These are phyloP conservation scores for Termitomyces sp. DNA, from an alignment of 768 basidiomycete species.

Conservation along the genomic window DNA sequence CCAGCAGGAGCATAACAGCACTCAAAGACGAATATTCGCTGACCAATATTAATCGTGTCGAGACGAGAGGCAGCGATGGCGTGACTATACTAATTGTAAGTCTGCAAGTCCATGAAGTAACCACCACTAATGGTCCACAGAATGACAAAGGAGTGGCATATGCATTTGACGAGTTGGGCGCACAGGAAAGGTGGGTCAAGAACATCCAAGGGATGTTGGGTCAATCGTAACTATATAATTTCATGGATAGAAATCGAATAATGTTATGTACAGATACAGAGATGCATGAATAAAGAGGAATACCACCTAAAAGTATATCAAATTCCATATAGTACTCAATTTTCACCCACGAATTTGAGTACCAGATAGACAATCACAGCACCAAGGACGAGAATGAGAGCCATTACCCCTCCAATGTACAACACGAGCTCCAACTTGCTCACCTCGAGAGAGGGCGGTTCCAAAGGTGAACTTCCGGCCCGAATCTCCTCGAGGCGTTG, in stretches of 20 bases:
- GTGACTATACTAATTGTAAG: slow-evolving; percentile 10
- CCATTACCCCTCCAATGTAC: slow-evolving; percentile 21
- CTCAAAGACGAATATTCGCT: slow-evolving; percentile 8
- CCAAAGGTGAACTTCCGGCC: slow-evolving; percentile 8
- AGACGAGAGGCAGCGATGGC: slow-evolving; percentile 5
- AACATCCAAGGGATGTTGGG: neutral
- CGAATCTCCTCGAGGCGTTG: slow-evolving; percentile 24
- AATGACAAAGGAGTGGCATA: slow-evolving; percentile 7
- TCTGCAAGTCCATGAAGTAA: neutral
- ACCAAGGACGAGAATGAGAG: slow-evolving; percentile 10
- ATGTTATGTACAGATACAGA: slow-evolving; percentile 3
- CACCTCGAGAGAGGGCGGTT: slow-evolving; percentile 6
- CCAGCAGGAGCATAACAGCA: neutral
- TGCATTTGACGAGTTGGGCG: slow-evolving; percentile 3
- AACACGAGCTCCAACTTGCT: slow-evolving; percentile 20
- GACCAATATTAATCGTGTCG: neutral
- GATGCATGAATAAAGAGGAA: neutral
- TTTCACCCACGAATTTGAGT: slow-evolving; percentile 8
- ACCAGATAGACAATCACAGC: slow-evolving; percentile 10
- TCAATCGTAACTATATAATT: neutral
- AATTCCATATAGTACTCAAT: neutral
- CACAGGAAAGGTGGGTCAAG: slow-evolving; percentile 5
- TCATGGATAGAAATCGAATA: neutral
- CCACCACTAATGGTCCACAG: neutral
- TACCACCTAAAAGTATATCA: neutral